phyloP scores from a whole-genome alignment of 2,329 filamentous ascomycete genomes.

The Colletotrichum camelliae region DNA sequence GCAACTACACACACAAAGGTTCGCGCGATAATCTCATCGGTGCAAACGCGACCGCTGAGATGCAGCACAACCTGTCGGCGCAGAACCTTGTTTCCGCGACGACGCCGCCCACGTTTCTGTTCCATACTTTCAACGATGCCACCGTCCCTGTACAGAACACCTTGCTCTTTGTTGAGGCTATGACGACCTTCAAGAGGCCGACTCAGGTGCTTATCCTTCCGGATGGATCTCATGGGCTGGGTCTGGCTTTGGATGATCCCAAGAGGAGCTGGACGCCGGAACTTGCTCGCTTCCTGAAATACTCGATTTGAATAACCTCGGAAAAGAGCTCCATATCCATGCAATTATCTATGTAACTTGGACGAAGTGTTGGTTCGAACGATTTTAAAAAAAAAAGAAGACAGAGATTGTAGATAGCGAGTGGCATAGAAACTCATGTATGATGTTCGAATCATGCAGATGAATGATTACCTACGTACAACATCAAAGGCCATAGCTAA shows the following conservation, averaged over 20 bases:
- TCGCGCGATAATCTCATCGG: constrained; percentile 26
- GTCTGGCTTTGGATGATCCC: constrained; percentile 28
- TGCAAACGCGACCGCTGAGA: constrained; percentile 18
- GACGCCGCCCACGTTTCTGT: constrained; percentile 39
- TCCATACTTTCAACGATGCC: constrained; percentile 34
- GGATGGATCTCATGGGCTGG: constrained; percentile 31
- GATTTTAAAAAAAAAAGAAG: neutral
- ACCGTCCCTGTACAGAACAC: constrained; percentile 31
- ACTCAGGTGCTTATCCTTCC: constrained; percentile 32
- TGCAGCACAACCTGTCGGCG: constrained; percentile 25
- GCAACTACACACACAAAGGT: constrained; percentile 18
- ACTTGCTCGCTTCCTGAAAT: constrained; percentile 30
- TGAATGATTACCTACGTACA: neutral
- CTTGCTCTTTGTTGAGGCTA: constrained; percentile 29
- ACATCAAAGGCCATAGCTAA: neutral
- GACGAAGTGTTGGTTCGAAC: neutral
- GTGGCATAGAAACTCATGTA: neutral
- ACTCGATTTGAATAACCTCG: constrained; percentile 14
- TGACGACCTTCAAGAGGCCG: constrained; percentile 26
- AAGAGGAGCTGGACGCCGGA: constrained; percentile 30
- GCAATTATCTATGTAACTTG: neutral
- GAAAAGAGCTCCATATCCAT: neutral
- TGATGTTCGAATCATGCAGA: neutral
- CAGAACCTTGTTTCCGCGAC: constrained; percentile 27
- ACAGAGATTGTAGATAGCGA: neutral